Percentiles rank a stretch among this genome's conserved stretches.
phyloP scores from a whole-genome alignment of 352 stramenopile species.

The Globisporangium parvum region DNA sequence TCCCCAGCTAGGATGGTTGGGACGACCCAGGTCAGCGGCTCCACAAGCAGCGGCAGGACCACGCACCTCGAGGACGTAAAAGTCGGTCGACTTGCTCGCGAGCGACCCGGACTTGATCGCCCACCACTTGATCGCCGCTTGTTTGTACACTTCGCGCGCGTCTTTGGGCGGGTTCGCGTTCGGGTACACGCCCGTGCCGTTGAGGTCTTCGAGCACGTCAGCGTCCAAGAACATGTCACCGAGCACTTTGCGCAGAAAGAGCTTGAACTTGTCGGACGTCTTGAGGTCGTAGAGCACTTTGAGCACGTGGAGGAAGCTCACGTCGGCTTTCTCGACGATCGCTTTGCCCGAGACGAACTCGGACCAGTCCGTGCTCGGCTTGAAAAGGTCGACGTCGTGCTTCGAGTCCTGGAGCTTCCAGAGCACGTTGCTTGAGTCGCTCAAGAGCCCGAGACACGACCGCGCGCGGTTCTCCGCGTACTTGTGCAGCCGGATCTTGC shows the following conservation, averaged over 20 bases:
- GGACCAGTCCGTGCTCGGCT: slow-evolving; percentile 83
- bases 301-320: slow-evolving; percentile 72
- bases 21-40: too few species aligned
- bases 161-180: slow-evolving; percentile 64
- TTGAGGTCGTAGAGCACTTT: slow-evolving; percentile 85
- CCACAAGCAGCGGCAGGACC: slow-evolving; percentile 15
- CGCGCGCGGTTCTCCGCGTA: slow-evolving; percentile 81
- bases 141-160: slow-evolving; percentile 79
- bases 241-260: slow-evolving; percentile 78
- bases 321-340: slow-evolving; percentile 62
- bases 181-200: slow-evolving; percentile 71
- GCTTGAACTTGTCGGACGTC: slow-evolving; percentile 78
- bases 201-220: slow-evolving; percentile 79
- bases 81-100: slow-evolving; percentile 78
- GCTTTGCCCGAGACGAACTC: slow-evolving; percentile 82
- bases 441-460: slow-evolving; percentile 67
- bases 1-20: too few species aligned
- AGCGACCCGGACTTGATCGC: slow-evolving; percentile 77
- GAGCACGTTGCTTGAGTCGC: slow-evolving; percentile 66
- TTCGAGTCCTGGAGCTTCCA: slow-evolving; percentile 82
- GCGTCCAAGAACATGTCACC: slow-evolving; percentile 81
- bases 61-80: slow-evolving; percentile 73
- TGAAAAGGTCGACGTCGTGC: slow-evolving; percentile 76
- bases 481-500: slow-evolving; percentile 80
- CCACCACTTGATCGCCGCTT: slow-evolving; percentile 87